Base-by-base conservation (phyloP, 257 asterid genomes). In the Gynochthodes officinalis region DNA sequence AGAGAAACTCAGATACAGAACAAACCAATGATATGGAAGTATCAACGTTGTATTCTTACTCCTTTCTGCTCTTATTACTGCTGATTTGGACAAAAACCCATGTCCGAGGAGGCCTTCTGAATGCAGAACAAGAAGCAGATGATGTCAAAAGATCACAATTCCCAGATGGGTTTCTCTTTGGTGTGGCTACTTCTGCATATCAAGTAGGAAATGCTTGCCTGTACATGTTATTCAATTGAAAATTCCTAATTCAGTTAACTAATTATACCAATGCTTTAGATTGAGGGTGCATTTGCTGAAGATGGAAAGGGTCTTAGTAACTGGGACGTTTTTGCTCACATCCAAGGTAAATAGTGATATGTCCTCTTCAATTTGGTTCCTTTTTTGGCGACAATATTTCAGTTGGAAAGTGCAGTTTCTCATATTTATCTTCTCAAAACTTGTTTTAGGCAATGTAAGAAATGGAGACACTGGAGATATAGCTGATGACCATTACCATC, bases 281-380 rank as follows among this genome's bases (percentile, higher is more conserved):
- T 92, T 67, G 98, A 90, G 82, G 98, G 97, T 52, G 97, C 84
- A 52, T 52, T 64, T 83, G 76, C 54, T 65, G 93, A 92, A 84
- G 96, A 85, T 79, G 96, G 95, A 0, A 85, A 73, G 72, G 69
- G 94, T 44, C 60, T 78, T 4, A 88, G 87, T 81, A 90, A 92
- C 73, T 92, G 98, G 97, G 97, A 92, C 58, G 73, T 50, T 78
- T 92, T 84, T 64, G 84, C 77, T 76, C 79, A 62, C 37, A 50
- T 48, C 23, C 55, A 81, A 35, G 95, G 97, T 87, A 71, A 39
- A 49, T 27, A 28, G 42, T 40, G 0, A 12, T 28, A 9, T 54
- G 57, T 37, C 5, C 5, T 18, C 13, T 71, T 57, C 33, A 35
- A 3, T 0, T 16, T 53, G 30, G 19, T 37, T 44, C 30, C n/a